These are phyloP conservation scores for Phytopythium vexans DNA, from an alignment of 352 stramenopile species.

Conservation along the genomic window DNA sequence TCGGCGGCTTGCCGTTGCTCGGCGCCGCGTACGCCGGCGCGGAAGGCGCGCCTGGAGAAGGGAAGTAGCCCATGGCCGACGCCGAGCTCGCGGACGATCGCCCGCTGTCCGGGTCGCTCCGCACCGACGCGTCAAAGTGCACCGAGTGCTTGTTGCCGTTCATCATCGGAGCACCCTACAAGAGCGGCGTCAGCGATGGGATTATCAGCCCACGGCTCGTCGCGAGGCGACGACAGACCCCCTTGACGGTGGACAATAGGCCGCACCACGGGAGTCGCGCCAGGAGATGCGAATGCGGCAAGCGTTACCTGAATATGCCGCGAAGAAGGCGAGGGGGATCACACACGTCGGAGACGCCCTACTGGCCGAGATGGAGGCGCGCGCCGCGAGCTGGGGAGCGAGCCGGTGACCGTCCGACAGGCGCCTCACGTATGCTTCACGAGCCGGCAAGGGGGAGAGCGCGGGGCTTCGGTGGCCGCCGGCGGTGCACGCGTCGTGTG, in stretches of 20 bases:
- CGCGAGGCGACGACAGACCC: background rate
- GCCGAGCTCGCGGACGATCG: conserved; percentile 23
- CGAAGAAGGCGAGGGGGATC: too few species aligned
- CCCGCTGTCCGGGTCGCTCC: conserved; percentile 46
- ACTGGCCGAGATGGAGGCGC: too few species aligned
- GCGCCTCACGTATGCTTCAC: too few species aligned
- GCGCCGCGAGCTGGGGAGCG: too few species aligned
- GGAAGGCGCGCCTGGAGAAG: conserved; percentile 2
- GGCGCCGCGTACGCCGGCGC: background rate
- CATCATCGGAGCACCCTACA: conserved; percentile 16
- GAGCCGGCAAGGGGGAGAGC: too few species aligned
- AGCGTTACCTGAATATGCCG: too few species aligned
- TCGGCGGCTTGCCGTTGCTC: conserved; percentile 23
- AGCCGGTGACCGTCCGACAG: too few species aligned
- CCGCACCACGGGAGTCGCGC: too few species aligned
- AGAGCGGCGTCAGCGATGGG: background rate
- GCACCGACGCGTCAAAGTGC: conserved; percentile 66
- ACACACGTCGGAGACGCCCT: too few species aligned
- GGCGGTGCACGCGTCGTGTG: too few species aligned
- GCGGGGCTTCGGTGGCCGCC: too few species aligned
- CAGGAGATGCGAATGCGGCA: too few species aligned
- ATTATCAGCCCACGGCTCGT: background rate
- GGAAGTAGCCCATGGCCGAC: conserved; percentile 5
- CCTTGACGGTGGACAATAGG: background rate
- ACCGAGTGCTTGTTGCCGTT: conserved; percentile 65